A percentile compares a stretch with the other conserved stretches of the same genome.
These are phyloP conservation scores for Hordeum marinum DNA, from an alignment of 176 grass and related monocot genomes.

Conservation along the genomic window DNA sequence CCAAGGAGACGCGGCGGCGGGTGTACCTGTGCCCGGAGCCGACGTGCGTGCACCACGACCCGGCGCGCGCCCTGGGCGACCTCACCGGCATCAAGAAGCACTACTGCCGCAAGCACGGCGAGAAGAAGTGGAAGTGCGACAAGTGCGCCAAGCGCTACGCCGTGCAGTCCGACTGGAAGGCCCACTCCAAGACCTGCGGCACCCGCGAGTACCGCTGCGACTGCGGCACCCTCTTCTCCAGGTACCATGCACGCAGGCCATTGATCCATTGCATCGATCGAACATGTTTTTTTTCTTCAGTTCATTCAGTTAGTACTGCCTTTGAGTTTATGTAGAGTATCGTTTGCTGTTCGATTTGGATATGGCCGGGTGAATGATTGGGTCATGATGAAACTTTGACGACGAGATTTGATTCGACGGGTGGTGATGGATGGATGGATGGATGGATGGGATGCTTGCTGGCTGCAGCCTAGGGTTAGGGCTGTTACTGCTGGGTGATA, in stretches of 20 bases:
- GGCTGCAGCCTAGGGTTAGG: constrained; percentile 38
- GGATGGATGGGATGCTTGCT: not conserved
- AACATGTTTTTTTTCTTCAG: not conserved
- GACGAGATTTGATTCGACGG: not conserved
- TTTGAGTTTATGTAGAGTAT: not conserved
- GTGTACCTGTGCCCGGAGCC: constrained; percentile 98
- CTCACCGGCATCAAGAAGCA: constrained; percentile 98
- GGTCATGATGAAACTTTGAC: constrained; percentile 48
- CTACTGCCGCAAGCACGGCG: constrained; percentile 98
- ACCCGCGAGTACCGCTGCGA: constrained; percentile 98
- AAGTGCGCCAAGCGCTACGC: constrained; percentile 99
- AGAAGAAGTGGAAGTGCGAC: constrained; percentile 99
- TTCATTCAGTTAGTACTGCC: not conserved
- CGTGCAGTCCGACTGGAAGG: constrained; percentile 99
- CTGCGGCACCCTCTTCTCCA: constrained; percentile 98
- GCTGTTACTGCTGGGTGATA: constrained; percentile 2
- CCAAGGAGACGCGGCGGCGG: constrained; percentile 60
- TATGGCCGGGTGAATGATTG: constrained; percentile 12
- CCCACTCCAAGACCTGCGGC: constrained; percentile 97
- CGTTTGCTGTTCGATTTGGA: not conserved
- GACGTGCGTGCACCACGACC: constrained; percentile 93
- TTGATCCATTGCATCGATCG: no score
- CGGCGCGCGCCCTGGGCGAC: constrained; percentile 83
- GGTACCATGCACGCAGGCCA: constrained; percentile 25
- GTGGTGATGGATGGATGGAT: no score